Evolutionary conservation across 2,329 filamentous ascomycete species (phyloP).

Genomic region (Elsinoe perseae): DNA sequence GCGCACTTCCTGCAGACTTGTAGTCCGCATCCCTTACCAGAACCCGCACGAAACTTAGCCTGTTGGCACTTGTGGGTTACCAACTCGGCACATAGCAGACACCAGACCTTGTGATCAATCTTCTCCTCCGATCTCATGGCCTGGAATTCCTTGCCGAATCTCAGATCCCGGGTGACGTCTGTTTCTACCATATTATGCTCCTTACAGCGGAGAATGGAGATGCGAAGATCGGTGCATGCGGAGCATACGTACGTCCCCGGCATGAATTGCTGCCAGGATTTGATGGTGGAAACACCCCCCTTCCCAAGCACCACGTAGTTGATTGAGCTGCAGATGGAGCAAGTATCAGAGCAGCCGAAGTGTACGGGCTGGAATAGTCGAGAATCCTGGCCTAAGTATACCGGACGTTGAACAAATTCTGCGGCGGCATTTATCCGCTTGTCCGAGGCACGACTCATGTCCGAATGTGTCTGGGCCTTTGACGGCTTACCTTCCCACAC

Average conservation of each 20-base stretch:
- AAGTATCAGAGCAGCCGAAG: not conserved
- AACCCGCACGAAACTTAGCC: not conserved
- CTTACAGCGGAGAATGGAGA: conserved; percentile 32
- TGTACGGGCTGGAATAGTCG: not conserved
- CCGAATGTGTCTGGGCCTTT: too few species aligned
- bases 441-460: too few species aligned
- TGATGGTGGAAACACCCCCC: conserved; percentile 27
- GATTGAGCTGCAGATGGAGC: not conserved
- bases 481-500: too few species aligned
- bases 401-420: not conserved
- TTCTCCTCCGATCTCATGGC: conserved; percentile 19
- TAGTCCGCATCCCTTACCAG: conserved; percentile 26
- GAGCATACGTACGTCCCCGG: conserved; percentile 24
- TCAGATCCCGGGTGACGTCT: conserved; percentile 15
- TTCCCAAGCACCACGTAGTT: not conserved
- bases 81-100: conserved; percentile 35
- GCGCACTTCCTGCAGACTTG: conserved; percentile 28
- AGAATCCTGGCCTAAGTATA: not conserved
- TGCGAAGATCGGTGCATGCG: conserved; percentile 30
- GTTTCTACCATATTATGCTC: conserved; percentile 25
- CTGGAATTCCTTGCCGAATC: conserved; percentile 25
- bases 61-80: conserved; percentile 32
- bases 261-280: conserved; percentile 29
- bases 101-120: conserved; percentile 28
- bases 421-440: too few species aligned